phyloP scores from a whole-genome alignment of 768 basidiomycete genomes.

The Paxillus rubicundulus region DNA sequence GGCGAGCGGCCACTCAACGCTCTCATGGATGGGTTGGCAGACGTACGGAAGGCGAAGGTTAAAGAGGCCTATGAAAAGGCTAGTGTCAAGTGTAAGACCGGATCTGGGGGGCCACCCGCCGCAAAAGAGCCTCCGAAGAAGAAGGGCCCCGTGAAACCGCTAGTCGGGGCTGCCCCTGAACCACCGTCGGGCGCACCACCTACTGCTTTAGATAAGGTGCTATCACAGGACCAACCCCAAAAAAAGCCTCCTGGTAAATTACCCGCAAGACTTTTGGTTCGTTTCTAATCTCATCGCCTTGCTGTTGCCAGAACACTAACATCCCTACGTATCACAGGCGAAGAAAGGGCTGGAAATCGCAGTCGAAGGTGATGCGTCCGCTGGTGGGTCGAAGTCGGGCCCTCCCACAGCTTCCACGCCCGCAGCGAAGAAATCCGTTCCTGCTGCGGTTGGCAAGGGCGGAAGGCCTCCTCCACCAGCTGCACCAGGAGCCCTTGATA shows the following conservation, averaged over 20 bases:
- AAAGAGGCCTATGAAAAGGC: slow-evolving; percentile 92
- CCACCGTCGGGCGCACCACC: slow-evolving; percentile 22
- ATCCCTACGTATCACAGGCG: slow-evolving; percentile 28
- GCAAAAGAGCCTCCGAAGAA: slow-evolving; percentile 38
- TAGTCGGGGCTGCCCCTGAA: slow-evolving; percentile 11
- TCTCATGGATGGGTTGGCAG: slow-evolving; percentile 78
- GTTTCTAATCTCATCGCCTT: neutral
- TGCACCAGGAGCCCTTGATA: slow-evolving; percentile 61
- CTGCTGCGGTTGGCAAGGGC: slow-evolving; percentile 39
- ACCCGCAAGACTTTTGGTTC: slow-evolving; percentile 45
- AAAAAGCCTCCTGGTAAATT: slow-evolving; percentile 52
- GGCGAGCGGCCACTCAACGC: slow-evolving; percentile 91
- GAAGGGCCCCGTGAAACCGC: slow-evolving; percentile 34
- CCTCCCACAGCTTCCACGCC: slow-evolving; percentile 29
- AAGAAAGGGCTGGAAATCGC: slow-evolving; percentile 51
- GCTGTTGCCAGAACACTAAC: slow-evolving; percentile 1
- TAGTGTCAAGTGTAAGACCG: slow-evolving; percentile 83
- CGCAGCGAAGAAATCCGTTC: slow-evolving; percentile 44
- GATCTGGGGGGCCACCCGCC: slow-evolving; percentile 41
- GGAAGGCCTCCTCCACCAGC: slow-evolving; percentile 49
- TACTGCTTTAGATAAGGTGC: slow-evolving; percentile 8
- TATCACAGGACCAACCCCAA: slow-evolving; percentile 31
- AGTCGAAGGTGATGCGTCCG: slow-evolving; percentile 26
- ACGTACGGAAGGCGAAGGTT: slow-evolving; percentile 87
- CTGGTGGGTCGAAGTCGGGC: slow-evolving; percentile 20